Conservation (phyloP, 257 asterid species). For the Cinchona pubescens region DNA sequence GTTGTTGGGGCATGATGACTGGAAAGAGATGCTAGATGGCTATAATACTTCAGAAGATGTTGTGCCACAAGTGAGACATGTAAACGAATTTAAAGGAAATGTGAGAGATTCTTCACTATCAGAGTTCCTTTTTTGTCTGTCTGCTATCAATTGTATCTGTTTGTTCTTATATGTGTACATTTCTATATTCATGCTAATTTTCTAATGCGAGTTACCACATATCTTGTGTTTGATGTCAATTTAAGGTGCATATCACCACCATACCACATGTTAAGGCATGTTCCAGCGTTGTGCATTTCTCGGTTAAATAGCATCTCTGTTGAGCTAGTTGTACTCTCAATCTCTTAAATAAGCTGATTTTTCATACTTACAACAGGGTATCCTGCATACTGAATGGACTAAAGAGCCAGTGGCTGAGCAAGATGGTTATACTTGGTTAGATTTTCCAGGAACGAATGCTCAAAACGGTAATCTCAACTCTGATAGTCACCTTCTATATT, state of each 20-base stretch:
- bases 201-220: not conserved
- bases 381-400: constrained; percentile 18
- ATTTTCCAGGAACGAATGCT: constrained; percentile 34
- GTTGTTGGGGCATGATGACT: constrained; percentile 38
- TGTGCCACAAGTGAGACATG: constrained; percentile 34
- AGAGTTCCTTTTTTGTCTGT: constrained; percentile 1
- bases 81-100: constrained; percentile 26
- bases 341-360: not conserved
- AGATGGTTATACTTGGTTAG: constrained; percentile 24
- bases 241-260: not conserved
- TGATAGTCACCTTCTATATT: constrained; percentile 8
- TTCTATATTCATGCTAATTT: not conserved
- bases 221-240: not conserved
- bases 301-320: not conserved
- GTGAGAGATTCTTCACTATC: constrained; percentile 26
- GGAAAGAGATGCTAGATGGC: constrained; percentile 55
- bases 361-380: constrained; percentile 26
- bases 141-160: not conserved
- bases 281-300: not conserved
- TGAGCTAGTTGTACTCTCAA: constrained; percentile 2
- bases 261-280: not conserved
- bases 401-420: constrained; percentile 18
- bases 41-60: constrained; percentile 34
- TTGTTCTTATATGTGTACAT: not conserved
- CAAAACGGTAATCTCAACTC: constrained; percentile 40